Evolutionary conservation across 1,139 yeast genomes (phyloP), one percentile per base, ranked within the genome.

Genomic region (Pichia sp.): DNA sequence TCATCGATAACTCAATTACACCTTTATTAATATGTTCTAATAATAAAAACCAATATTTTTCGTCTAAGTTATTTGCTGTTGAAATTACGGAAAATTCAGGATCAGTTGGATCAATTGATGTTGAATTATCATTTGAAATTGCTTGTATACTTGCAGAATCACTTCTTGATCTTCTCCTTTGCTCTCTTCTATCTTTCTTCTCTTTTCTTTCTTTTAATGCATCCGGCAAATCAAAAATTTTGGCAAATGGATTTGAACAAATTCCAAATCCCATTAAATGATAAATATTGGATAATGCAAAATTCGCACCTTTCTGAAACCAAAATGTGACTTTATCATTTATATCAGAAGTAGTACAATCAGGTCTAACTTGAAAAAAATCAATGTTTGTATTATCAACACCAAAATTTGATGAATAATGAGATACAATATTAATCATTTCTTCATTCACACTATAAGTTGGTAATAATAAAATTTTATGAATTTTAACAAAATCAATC

Each of bases 231-330:
- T 76, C 79, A 61, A 84, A 84, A 22, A 84, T 60, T 55, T 80
- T 76, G 3, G 90, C 87, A 64, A 84, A 82, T 22, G 92, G 89
- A 57, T 82, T 83, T 41, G 72, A 70, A 4, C 85, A 72, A 57
- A 82, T 84, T 30, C 94, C 94, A 63, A 83, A 80, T 1, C 94
- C 94, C 41, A 82, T 75, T 40, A 83, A 61, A 63, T 83, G 90
- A 56, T 80, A 74, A 45, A 84, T 78, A 56, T 84, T 85, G 27
- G 87, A 80, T 46, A 83, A 70, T 1, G 92, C 90, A 67, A 84
- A 83, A 35, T 79, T 70, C 1, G 89, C 77, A 2, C 87, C 82
- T 58, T 83, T 82, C 55, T 82, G 82, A 55, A 80, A 80, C 84
- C 87, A 84, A 56, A 82, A 83, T 49, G 79, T 80, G 7, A 45